Evolutionary conservation across 2,329 filamentous ascomycete genomes (phyloP).

Genomic region (Xylariaceae sp.): DNA sequence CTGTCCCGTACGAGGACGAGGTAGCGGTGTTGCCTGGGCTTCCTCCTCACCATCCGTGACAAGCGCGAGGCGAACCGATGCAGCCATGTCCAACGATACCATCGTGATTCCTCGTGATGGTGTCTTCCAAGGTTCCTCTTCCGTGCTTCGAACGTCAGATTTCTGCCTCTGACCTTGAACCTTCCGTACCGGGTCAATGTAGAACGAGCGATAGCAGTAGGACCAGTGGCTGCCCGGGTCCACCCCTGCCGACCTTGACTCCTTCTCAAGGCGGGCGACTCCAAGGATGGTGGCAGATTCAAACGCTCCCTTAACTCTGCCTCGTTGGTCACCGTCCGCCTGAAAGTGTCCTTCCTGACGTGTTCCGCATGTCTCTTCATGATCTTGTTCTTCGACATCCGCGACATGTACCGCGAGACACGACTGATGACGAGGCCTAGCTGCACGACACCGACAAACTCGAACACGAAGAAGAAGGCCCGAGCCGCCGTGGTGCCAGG

Average conservation of each 20-base stretch:
- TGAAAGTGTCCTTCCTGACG: conserved; percentile 5
- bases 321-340: conserved; percentile 6
- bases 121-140: too few relatives aligned
- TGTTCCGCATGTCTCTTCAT: conserved; percentile 8
- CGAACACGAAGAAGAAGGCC: conserved; percentile 9
- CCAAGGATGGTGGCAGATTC: neutral
- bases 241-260: too few relatives aligned
- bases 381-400: conserved; percentile 5
- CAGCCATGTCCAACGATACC: too few relatives aligned
- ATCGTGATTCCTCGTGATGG: too few relatives aligned
- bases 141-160: conserved; percentile 1
- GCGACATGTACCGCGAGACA: conserved; percentile 9
- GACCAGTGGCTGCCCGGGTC: too few relatives aligned
- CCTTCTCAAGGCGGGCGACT: too few relatives aligned
- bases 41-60: neutral
- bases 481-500: conserved; percentile 1
- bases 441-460: conserved; percentile 8
- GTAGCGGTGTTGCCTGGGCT: conserved; percentile 1
- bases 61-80: too few relatives aligned
- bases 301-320: conserved; percentile 4
- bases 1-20: conserved; percentile 7
- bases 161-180: conserved; percentile 6
- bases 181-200: conserved; percentile 1
- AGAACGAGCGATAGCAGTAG: neutral
- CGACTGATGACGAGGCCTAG: conserved; percentile 11